Percentiles rank a stretch among this genome's conserved stretches.
These are phyloP conservation scores for Penicillium palitans DNA, from an alignment of 2,329 filamentous ascomycete species.

Conservation along the genomic window DNA sequence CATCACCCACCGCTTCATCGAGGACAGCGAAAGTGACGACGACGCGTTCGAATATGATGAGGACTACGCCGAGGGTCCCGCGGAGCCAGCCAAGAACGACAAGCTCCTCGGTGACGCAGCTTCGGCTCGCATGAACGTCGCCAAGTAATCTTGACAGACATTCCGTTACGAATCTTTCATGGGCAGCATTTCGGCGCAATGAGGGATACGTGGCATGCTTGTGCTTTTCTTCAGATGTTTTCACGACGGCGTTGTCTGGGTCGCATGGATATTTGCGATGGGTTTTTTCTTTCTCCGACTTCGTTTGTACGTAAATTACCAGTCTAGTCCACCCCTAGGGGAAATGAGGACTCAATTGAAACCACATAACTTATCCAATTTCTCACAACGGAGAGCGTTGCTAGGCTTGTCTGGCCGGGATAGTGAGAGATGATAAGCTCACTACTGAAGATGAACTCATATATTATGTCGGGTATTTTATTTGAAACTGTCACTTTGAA, in stretches of 20 bases:
- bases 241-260: conserved; percentile 33
- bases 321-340: not conserved
- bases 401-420: not conserved
- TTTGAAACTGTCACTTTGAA: not conserved
- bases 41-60: conserved; percentile 48
- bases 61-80: conserved; percentile 15
- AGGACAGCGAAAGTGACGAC: conserved; percentile 65
- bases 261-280: conserved; percentile 19
- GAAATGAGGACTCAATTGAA: conserved; percentile 14
- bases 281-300: conserved; percentile 22
- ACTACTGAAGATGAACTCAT: not conserved
- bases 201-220: conserved; percentile 23
- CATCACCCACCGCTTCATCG: conserved; percentile 75
- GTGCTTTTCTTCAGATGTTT: conserved; percentile 23
- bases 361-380: conserved; percentile 4
- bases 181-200: conserved; percentile 31
- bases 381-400: not conserved
- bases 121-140: conserved; percentile 41
- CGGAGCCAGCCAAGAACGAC: conserved; percentile 40
- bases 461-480: not conserved
- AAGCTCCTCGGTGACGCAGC: conserved; percentile 32
- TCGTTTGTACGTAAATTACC: conserved; percentile 26
- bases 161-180: conserved; percentile 9
- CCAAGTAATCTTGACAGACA: conserved; percentile 26
- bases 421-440: not conserved